Conservation (phyloP, 2,329 filamentous ascomycete genomes). For the Aspergillus piperis region DNA sequence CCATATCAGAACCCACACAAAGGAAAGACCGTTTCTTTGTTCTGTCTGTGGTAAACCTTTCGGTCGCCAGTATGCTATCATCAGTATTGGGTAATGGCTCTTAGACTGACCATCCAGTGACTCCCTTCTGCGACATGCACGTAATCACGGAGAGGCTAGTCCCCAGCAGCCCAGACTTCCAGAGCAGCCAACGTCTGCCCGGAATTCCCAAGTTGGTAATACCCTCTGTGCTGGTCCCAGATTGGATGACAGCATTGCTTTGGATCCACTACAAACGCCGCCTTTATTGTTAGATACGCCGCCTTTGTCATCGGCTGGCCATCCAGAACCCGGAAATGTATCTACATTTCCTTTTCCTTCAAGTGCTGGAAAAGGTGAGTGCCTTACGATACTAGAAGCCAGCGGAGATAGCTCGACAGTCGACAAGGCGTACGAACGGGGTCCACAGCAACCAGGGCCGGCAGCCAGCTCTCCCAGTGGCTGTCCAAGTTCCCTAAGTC, state of each 20-base stretch:
- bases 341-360: background rate
- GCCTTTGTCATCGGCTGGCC: background rate
- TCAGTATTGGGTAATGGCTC: background rate
- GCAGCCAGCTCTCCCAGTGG: too few species aligned
- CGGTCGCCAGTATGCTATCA: conserved; percentile 27
- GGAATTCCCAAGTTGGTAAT: background rate
- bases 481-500: background rate
- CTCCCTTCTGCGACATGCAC: conserved; percentile 1
- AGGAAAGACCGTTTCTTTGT: conserved; percentile 35
- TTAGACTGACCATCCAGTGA: background rate
- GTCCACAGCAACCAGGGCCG: too few species aligned
- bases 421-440: background rate
- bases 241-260: background rate
- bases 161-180: background rate
- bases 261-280: background rate
- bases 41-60: conserved; percentile 26
- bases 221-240: background rate
- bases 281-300: background rate
- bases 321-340: background rate
- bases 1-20: conserved; percentile 36
- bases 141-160: background rate
- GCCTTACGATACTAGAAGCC: background rate
- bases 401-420: background rate
- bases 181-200: background rate
- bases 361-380: background rate